Evolutionary conservation across 495 filamentous ascomycete genomes (phyloP).

Genomic region (Penicilliopsis zonata): DNA sequence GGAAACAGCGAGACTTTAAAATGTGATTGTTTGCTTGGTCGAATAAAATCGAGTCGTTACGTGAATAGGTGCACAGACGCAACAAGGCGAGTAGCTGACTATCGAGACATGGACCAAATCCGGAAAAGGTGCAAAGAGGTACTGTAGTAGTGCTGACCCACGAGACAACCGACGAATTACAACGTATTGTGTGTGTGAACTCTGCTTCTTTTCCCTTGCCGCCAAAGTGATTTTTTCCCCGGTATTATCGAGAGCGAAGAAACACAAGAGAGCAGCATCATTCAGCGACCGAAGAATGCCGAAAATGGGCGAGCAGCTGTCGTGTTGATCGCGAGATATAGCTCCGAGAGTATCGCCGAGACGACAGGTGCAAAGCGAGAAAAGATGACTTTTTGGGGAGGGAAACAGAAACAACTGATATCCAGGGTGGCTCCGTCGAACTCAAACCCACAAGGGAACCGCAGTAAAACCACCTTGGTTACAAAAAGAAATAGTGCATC

Average conservation of each 20-base stretch:
- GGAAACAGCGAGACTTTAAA: conserved; percentile 7
- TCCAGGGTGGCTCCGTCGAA: conserved; percentile 23
- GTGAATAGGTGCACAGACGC: conserved; percentile 25
- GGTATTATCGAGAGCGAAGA: conserved; percentile 29
- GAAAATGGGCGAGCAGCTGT: conserved; percentile 21
- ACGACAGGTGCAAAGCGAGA: conserved; percentile 21
- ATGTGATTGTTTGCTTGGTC: conserved; percentile 15
- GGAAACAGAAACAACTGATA: conserved; percentile 19
- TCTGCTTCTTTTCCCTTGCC: conserved; percentile 27
- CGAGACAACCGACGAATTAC: conserved; percentile 38
- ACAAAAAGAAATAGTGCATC: conserved; percentile 1
- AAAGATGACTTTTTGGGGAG: conserved; percentile 13
- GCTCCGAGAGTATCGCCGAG: conserved; percentile 20
- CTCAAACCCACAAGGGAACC: conserved; percentile 12
- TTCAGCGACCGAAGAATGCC: conserved; percentile 27
- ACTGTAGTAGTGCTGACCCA: conserved; percentile 35
- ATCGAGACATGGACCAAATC: conserved; percentile 24
- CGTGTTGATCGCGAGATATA: conserved; percentile 20
- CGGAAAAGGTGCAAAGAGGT: conserved; percentile 24
- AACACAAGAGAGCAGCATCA: conserved; percentile 32
- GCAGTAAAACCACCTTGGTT: conserved; percentile 21
- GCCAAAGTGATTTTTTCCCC: conserved; percentile 33
- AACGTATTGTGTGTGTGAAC: conserved; percentile 27
- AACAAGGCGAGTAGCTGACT: conserved; percentile 33
- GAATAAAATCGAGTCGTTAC: conserved; percentile 41